Conservation (phyloP, 1,139 yeast genomes). For the Debaryomyces nepalensis region DNA sequence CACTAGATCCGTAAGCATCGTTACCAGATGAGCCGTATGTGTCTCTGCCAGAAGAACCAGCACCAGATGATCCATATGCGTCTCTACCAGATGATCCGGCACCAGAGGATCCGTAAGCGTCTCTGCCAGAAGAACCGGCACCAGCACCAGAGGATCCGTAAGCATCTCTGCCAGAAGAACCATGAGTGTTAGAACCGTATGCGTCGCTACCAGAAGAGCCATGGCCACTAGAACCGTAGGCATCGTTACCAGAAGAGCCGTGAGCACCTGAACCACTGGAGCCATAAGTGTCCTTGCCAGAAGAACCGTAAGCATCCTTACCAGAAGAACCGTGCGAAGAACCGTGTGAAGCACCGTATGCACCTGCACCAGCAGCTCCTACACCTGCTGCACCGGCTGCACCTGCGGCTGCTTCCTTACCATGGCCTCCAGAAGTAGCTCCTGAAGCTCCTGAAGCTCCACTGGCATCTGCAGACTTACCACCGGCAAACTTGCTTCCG, state of each 20-base stretch:
- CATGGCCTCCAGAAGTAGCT: slow-evolving; percentile 14
- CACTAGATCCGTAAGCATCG: slow-evolving; percentile 13
- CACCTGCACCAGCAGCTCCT: slow-evolving; percentile 15
- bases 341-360: slow-evolving; percentile 15
- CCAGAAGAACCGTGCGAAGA: slow-evolving; percentile 17
- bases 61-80: slow-evolving; percentile 19
- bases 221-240: slow-evolving; percentile 19
- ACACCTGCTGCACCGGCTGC: slow-evolving; percentile 19
- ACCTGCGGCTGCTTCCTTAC: slow-evolving; percentile 19
- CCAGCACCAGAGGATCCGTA: slow-evolving; percentile 20
- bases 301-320: slow-evolving; percentile 16
- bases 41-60: slow-evolving; percentile 14
- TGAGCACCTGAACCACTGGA: slow-evolving; percentile 11
- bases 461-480: slow-evolving; percentile 17
- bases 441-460: slow-evolving; percentile 17
- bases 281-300: slow-evolving; percentile 10
- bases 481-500: slow-evolving; percentile 29
- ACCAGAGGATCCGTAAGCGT: slow-evolving; percentile 13
- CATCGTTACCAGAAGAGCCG: slow-evolving; percentile 17
- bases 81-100: slow-evolving; percentile 21
- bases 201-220: slow-evolving; percentile 16
- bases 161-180: slow-evolving; percentile 19
- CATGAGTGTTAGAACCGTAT: slow-evolving; percentile 19
- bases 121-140: slow-evolving; percentile 14
- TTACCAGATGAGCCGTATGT: slow-evolving; percentile 12